phyloP scores from a whole-genome alignment of 306 rosid species.

The Albizia julibrissin region DNA sequence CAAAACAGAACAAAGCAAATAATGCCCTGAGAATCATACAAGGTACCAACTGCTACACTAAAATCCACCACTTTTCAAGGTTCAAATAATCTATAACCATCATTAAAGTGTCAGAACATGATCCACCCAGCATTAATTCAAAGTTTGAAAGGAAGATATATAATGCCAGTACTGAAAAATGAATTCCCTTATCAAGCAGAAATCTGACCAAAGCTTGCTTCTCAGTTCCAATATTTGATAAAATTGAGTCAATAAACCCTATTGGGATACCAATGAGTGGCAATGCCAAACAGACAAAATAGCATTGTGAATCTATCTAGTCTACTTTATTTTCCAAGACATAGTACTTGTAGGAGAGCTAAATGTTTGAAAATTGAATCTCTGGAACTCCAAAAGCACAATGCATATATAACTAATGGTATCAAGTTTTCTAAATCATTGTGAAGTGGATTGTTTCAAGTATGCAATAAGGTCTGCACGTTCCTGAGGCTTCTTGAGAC shows the following conservation, averaged over 20 bases:
- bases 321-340: constrained; percentile 58
- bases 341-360: constrained; percentile 36
- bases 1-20: too few species aligned
- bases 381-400: constrained; percentile 45
- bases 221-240: constrained; percentile 16
- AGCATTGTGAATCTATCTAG: constrained; percentile 51
- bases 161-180: not conserved
- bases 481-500: constrained; percentile 94
- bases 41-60: not conserved
- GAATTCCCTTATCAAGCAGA: not conserved
- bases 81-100: not conserved
- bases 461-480: constrained; percentile 95
- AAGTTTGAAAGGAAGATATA: not conserved
- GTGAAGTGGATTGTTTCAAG: constrained; percentile 78
- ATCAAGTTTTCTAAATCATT: constrained; percentile 29
- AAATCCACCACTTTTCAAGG: not conserved
- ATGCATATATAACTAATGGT: constrained; percentile 15
- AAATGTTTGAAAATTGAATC: constrained; percentile 21
- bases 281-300: constrained; percentile 47
- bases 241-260: constrained; percentile 43
- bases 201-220: not conserved
- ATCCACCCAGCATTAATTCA: not conserved
- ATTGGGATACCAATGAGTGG: constrained; percentile 23
- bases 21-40: not conserved
- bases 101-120: not conserved